Percentiles rank a stretch among this genome's conserved stretches.
Evolutionary conservation across 2,329 filamentous ascomycete genomes (phyloP).

Genomic region (Xylaria sp.): DNA sequence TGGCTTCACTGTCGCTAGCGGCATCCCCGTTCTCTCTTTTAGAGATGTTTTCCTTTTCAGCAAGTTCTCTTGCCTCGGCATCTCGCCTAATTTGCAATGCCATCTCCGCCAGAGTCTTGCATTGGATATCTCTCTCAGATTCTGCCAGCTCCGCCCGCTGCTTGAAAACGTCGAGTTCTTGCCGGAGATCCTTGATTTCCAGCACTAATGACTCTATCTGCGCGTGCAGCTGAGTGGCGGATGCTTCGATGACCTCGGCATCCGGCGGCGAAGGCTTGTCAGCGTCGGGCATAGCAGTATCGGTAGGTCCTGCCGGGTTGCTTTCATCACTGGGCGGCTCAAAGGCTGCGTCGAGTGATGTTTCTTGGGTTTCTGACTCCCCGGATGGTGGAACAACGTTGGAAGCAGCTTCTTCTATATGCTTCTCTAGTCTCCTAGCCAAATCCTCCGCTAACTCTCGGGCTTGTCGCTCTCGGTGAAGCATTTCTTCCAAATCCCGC

Average conservation of each 20-base stretch:
- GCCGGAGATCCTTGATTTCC: slow-evolving; percentile 83
- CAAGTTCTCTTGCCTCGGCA: slow-evolving; percentile 63
- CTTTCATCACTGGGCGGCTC: slow-evolving; percentile 54
- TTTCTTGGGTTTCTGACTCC: slow-evolving; percentile 51
- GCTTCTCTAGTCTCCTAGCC: slow-evolving; percentile 75
- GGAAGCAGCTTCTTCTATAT: slow-evolving; percentile 67
- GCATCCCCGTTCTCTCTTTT: slow-evolving; percentile 40
- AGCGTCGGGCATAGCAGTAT: slow-evolving; percentile 33
- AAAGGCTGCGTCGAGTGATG: slow-evolving; percentile 58
- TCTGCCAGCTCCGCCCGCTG: slow-evolving; percentile 83
- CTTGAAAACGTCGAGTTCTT: slow-evolving; percentile 81
- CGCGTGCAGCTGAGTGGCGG: slow-evolving; percentile 65
- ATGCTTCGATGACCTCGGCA: slow-evolving; percentile 51
- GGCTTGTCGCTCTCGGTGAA: slow-evolving; percentile 82
- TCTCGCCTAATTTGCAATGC: slow-evolving; percentile 81
- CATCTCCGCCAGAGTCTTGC: slow-evolving; percentile 86
- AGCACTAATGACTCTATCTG: slow-evolving; percentile 79
- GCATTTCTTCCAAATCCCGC: slow-evolving; percentile 80
- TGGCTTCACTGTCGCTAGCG: slow-evolving; percentile 43
- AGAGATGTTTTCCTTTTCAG: slow-evolving; percentile 53
- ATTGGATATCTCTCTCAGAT: slow-evolving; percentile 75
- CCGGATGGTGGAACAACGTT: slow-evolving; percentile 52
- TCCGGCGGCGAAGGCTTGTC: slow-evolving; percentile 43
- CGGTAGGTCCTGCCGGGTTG: slow-evolving; percentile 35
- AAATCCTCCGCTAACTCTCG: slow-evolving; percentile 86